A percentile compares a stretch with the other conserved stretches of the same genome.
These are phyloP conservation scores for Linnemannia schmuckeri DNA, from an alignment of 192 early-diverging fungal species.

Conservation along the genomic window DNA sequence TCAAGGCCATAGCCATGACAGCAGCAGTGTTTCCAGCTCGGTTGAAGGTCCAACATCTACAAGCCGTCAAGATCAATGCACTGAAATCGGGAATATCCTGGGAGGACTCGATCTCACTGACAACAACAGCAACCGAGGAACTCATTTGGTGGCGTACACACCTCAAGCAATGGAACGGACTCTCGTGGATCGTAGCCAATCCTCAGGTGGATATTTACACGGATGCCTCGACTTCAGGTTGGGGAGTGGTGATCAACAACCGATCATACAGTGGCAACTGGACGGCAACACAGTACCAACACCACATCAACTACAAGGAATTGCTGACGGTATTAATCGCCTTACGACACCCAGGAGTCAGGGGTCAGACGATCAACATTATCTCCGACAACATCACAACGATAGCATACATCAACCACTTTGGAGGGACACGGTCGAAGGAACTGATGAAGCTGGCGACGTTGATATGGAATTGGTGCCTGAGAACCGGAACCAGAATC, in stretches of 20 bases:
- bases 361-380: slow-evolving; percentile 16
- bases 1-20: slow-evolving; percentile 31
- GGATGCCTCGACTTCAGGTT: slow-evolving; percentile 22
- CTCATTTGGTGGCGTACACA: slow-evolving; percentile 30
- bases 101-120: slow-evolving; percentile 27
- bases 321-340: slow-evolving; percentile 10
- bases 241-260: slow-evolving; percentile 30
- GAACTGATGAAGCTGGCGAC: slow-evolving; percentile 28
- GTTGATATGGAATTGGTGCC: slow-evolving; percentile 24
- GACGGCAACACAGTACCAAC: slow-evolving; percentile 22
- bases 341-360: neutral
- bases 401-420: slow-evolving; percentile 20
- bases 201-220: slow-evolving; percentile 38
- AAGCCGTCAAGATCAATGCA: slow-evolving; percentile 25
- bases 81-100: slow-evolving; percentile 38
- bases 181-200: slow-evolving; percentile 22
- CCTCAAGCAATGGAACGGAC: slow-evolving; percentile 27
- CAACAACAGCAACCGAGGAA: slow-evolving; percentile 14
- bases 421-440: slow-evolving; percentile 20
- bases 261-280: slow-evolving; percentile 13
- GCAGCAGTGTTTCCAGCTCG: slow-evolving; percentile 37
- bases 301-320: slow-evolving; percentile 40
- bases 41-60: slow-evolving; percentile 26
- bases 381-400: slow-evolving; percentile 32
- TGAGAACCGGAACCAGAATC: slow-evolving; percentile 32